phyloP scores from a whole-genome alignment of 768 basidiomycete species.

The Leccinum fibrillosum region DNA sequence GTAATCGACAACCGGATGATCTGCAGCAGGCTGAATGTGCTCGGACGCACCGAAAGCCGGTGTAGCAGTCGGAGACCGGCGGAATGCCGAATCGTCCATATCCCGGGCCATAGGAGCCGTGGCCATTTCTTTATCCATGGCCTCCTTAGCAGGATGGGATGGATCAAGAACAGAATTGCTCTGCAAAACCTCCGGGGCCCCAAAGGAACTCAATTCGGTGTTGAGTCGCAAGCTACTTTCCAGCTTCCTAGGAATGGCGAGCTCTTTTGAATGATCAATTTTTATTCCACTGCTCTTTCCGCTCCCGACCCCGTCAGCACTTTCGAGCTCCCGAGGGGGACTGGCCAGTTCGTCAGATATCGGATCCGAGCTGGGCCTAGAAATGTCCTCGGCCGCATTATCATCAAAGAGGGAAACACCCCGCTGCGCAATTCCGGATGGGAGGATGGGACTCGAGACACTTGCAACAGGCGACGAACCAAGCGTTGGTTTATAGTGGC shows the following conservation, averaged over 20 bases:
- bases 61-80: not conserved
- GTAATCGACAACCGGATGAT: slow-evolving; percentile 44
- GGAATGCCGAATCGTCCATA: not conserved
- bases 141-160: not conserved
- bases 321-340: slow-evolving; percentile 14
- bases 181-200: not conserved
- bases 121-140: slow-evolving; percentile 1
- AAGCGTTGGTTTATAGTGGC: slow-evolving; percentile 4
- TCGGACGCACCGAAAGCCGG: slow-evolving; percentile 3
- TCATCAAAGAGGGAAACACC: not conserved
- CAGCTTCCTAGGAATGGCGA: not conserved
- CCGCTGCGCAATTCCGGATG: not conserved
- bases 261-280: slow-evolving; percentile 9
- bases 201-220: not conserved
- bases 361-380: slow-evolving; percentile 10
- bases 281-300: slow-evolving; percentile 2
- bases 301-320: slow-evolving; percentile 10
- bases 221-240: slow-evolving; percentile 1
- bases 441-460: slow-evolving; percentile 19
- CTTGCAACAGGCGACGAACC: slow-evolving; percentile 17
- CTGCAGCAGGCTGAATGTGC: slow-evolving; percentile 8
- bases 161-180: not conserved
- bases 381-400: slow-evolving; percentile 7
- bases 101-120: not conserved
- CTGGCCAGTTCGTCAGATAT: slow-evolving; percentile 15